Evolutionary conservation across 306 rosid species (phyloP).

Genomic region (Dalbergia cochinchinensis): DNA sequence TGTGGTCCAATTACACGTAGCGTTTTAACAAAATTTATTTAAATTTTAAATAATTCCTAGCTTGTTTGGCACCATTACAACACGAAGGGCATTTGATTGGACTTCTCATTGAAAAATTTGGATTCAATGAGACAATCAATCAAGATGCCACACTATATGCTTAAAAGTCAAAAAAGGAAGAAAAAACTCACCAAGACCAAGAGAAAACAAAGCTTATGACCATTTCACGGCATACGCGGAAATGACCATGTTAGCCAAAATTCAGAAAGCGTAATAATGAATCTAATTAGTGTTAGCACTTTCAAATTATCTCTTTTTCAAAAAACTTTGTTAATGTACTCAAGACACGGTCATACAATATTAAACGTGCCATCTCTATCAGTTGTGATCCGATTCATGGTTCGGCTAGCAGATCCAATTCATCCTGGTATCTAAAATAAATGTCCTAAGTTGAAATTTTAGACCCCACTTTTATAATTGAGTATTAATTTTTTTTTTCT

Average conservation of each 20-base stretch:
- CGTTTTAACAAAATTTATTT: background rate
- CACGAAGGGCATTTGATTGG: background rate
- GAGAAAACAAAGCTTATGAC: background rate
- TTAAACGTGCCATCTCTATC: no score
- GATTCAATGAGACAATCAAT: background rate
- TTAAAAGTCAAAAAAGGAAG: background rate
- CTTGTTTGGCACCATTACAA: background rate
- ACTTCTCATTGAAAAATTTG: background rate
- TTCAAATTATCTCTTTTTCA: background rate
- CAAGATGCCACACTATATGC: background rate
- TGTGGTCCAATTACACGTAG: background rate
- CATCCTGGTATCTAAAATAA: background rate
- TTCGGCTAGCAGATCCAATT: no score
- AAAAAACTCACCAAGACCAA: background rate
- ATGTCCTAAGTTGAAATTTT: background rate
- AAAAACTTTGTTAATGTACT: no score
- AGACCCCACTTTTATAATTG: background rate
- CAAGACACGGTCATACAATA: no score
- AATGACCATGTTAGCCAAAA: background rate
- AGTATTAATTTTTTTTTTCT: background rate
- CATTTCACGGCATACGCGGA: background rate
- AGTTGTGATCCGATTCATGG: no score
- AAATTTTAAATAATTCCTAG: background rate
- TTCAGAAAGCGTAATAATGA: background rate
- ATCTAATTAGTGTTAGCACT: conserved; percentile 7